Evolutionary conservation across 163 green algal species (phyloP), one percentile per base, ranked within the genome.

Genomic region (Chloromonas sp.): DNA sequence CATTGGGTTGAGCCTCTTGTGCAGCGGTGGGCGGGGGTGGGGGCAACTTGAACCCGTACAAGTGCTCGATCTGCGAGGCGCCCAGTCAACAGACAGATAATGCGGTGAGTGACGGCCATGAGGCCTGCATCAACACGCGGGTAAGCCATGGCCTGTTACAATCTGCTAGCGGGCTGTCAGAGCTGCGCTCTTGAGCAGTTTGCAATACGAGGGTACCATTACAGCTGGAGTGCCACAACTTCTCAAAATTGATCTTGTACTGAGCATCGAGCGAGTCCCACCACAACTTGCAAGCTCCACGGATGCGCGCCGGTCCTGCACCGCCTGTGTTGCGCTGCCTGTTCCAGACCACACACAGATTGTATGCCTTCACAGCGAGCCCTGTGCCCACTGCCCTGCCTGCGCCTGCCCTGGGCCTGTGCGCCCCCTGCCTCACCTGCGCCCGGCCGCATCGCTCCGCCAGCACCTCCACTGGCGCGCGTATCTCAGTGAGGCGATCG

Each of bases 401-500:
- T 80, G 5, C 74, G 5, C 14, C 14, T 80, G 74, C 5, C 2
- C 74, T 8, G 14, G 5, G 2, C 14, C 15, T 58, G 5, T 2
- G 5, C 74, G 5, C 2, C 14, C 2, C 5, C 74, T 80, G 74
- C 74, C 96, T 90, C 2, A 98, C 84, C 87, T 96, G 90, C 1
- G 61, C 14, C 2, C 93, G 84, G 0, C 91, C 88, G n/a, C 95
- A 87, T 60, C 94, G 91, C 58, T 84, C 58, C 2, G 92, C 87
- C 14, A 99, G 90, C 1, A 97, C 90, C 14, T 92, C 92, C 0
- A 98, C 87, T 0, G 97, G 94, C 0, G 87, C 88, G 0, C 93
- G 88, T 1, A 98, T 92, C 61, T 98, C 96, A 15, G 96, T 99
- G 15, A 99, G 92, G 1, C 95, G 89, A 87, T 99, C 97, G 70